Evolutionary conservation across 805 yeast species (phyloP), one percentile per base, ranked within the genome.

Genomic region (Saccharomycopsis selenospora): DNA sequence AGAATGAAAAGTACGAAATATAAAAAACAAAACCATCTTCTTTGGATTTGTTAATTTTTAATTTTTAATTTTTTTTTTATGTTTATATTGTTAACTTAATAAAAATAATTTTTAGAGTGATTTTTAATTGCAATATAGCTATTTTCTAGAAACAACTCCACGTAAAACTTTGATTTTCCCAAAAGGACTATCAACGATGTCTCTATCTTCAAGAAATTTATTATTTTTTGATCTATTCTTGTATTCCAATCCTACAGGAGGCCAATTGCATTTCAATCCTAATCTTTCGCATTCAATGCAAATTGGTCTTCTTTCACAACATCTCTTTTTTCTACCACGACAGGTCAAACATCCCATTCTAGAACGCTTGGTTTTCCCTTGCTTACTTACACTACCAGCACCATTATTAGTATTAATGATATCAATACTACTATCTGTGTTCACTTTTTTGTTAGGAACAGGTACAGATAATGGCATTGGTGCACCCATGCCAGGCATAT

Each of bases 341-440:
- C 95, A 85, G 1, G 95, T 83, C 40, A 82, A 66, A 61, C 95
- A 85, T 0, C 95, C 95, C 71, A 72, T 70, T 57, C 86, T 70
- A 14, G 84, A 78, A 49, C 87, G 66, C 56, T 69, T 76, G n/a
- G 69, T 56, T 53, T 66, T 22, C 52, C 58, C 46, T 48, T 57
- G 13, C 41, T 47, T 42, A 51, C 40, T 20, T 36, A 26, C 38
- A 33, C 10, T 17, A 10, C 20, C 18, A 10, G n/a, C 38, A 11
- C 43, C 48, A 14, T 28, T 13, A 8, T 40, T 38, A 14, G 28
- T 33, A 11, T 8, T 11, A 27, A 8, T 27, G 38, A 20, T 10
- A 33, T 33, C 17, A 20, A 20, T 5, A 33, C 38, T 33, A 20
- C 5, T 10, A 33, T 33, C 17, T 33, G 38, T 6, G 4, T 14